These are phyloP conservation scores for Apophysomyces ossiformis DNA, from an alignment of 371 early-diverging fungal genomes.

Conservation along the genomic window DNA sequence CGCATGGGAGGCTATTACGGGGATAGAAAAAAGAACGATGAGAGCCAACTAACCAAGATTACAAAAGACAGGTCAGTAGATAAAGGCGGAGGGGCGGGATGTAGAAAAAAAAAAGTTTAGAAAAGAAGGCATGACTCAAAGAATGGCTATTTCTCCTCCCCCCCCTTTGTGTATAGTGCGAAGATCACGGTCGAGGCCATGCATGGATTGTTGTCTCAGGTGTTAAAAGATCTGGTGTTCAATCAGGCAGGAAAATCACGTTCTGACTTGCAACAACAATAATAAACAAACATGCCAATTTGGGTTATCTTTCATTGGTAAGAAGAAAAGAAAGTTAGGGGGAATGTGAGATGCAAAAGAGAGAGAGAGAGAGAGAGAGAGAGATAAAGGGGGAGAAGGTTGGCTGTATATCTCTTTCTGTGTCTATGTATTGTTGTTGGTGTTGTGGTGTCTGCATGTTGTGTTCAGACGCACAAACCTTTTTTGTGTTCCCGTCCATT, in stretches of 20 bases:
- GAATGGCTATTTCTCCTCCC: conserved; percentile 14
- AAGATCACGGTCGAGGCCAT: conserved; percentile 81
- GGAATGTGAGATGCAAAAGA: neutral
- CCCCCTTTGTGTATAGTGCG: conserved; percentile 46
- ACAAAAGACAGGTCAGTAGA: conserved; percentile 69
- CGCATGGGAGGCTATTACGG: conserved; percentile 61
- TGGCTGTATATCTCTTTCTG: no score
- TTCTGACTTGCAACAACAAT: neutral
- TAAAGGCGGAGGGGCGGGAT: neutral
- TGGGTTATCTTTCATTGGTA: no score
- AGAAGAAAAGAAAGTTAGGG: no score
- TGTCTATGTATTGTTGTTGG: no score
- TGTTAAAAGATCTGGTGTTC: conserved; percentile 81
- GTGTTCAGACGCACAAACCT: conserved; percentile 8
- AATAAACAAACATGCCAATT: neutral
- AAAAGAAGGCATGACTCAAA: neutral
- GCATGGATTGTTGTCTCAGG: conserved; percentile 82
- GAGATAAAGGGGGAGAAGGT: neutral
- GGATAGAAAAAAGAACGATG: conserved; percentile 68
- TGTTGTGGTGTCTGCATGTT: neutral
- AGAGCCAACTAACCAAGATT: conserved; percentile 72
- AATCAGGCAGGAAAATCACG: conserved; percentile 38
- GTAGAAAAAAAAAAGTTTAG: no score
- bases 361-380: neutral
- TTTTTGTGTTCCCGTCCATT: neutral